phyloP scores from a whole-genome alignment of 1,284 basidiomycete genomes.

The Ganoderma meredithae region DNA sequence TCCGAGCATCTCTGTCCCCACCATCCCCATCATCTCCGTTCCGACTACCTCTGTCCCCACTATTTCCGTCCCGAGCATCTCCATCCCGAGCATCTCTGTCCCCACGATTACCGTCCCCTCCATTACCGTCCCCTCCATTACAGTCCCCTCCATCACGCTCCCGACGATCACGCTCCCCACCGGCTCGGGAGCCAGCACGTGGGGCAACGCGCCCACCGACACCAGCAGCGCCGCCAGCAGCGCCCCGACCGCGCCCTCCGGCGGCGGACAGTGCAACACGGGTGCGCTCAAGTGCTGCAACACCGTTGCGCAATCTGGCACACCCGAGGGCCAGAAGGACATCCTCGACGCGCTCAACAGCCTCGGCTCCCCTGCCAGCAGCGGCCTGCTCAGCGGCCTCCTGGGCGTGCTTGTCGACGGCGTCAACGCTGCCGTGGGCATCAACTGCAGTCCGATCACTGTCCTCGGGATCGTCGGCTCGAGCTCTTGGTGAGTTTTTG shows the following conservation, averaged over 20 bases:
- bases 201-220: not conserved
- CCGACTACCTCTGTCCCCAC: not conserved
- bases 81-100: not conserved
- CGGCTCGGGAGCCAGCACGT: not conserved
- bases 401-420: not conserved
- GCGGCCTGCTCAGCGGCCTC: not conserved
- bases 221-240: not conserved
- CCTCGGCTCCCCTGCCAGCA: not conserved
- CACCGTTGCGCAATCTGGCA: constrained; percentile 20
- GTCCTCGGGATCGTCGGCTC: constrained; percentile 9
- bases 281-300: constrained; percentile 30
- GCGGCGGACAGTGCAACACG: constrained; percentile 28
- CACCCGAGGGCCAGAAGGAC: not conserved
- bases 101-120: not conserved
- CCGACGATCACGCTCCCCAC: not conserved
- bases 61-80: not conserved
- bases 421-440: constrained; percentile 21
- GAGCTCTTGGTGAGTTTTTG: constrained; percentile 12
- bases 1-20: not conserved
- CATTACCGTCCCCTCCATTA: not conserved
- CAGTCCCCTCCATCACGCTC: not conserved
- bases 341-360: not conserved
- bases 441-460: constrained; percentile 27
- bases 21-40: not conserved
- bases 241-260: not conserved